These are phyloP conservation scores for Pyrus pyrifolia DNA, from an alignment of 306 rosid genomes.

Conservation along the genomic window DNA sequence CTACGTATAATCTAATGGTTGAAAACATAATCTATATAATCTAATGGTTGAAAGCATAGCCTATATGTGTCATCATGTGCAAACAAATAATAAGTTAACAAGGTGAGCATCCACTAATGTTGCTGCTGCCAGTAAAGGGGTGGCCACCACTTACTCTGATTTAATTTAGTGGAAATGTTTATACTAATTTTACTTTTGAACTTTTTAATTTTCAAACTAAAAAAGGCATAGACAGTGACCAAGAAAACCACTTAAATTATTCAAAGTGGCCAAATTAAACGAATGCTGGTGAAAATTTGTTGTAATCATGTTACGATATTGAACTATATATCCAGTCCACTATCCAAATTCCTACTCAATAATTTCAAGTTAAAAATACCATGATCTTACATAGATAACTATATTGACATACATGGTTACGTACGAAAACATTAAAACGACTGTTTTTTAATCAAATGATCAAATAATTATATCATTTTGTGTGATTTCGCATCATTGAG, in stretches of 20 bases:
- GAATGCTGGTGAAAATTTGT: neutral
- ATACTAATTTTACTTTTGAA: constrained; percentile 3
- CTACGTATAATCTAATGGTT: neutral
- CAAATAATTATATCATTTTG: too few relatives aligned
- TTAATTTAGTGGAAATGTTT: neutral
- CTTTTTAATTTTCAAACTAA: constrained; percentile 11
- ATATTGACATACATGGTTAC: too few relatives aligned
- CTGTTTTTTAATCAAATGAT: too few relatives aligned
- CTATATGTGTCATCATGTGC: neutral
- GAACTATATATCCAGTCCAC: neutral
- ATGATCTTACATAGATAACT: too few relatives aligned
- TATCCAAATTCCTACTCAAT: neutral
- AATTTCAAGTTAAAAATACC: neutral
- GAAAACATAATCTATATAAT: neutral
- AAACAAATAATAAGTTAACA: neutral
- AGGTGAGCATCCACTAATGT: constrained; percentile 66
- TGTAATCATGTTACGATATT: neutral
- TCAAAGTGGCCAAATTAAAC: neutral
- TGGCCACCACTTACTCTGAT: constrained; percentile 32
- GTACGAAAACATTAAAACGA: too few relatives aligned
- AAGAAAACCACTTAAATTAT: neutral
- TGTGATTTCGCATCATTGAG: too few relatives aligned
- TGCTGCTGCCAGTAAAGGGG: constrained; percentile 35
- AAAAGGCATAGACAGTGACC: neutral
- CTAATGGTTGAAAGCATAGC: neutral